Base-by-base conservation (phyloP, 2,329 filamentous ascomycete genomes). In the Penicillium sp. region DNA sequence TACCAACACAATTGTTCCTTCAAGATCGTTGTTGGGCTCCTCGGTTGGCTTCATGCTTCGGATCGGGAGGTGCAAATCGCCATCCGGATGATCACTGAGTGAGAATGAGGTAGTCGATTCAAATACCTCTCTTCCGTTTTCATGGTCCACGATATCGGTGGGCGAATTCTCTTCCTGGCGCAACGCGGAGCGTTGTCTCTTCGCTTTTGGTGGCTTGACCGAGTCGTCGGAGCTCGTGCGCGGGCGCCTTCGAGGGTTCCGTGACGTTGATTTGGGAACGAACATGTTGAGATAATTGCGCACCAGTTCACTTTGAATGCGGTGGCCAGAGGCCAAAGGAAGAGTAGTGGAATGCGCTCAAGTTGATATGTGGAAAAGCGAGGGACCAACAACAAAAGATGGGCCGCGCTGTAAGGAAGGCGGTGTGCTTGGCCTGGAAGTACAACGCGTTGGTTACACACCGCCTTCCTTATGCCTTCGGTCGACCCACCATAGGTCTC, bases 161-260 rank as follows among this genome's bases (percentile, higher is more conserved):
- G 57, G 63, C 45, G 67, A 62, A 45, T 75, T 70, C n/a, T 68
- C 69, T 50, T 73, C 69, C 61, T 73, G 69, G 10, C 73, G 73
- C 39, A 80, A 62, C 35, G 68, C 69, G n/a, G 78, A 79, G 58
- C 78, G 73, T 61, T 80, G 77, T 62, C 77, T 73, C 67, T 81
- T 81, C 13, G 79, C 73, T 57, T 73, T 75, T 19, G 77, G 78
- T 50, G 74, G 72, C 43, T 78, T 77, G 37, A 76, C 68, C 13
- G 75, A 75, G 54, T 81, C 79, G 59, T 80, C 78, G 35, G 76
- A 77, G 61, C 72, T 72, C 51, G 73, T 73, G 61, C 75, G 71
- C 55, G 75, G 75, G 54, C 75, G 73, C 54, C 75, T 68, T 55
- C 75, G 70, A 59, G 74, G 67, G 57, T 70, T 76, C 53, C 73